Conservation (phyloP, 805 yeast species). For the Priceomyces carsonii region DNA sequence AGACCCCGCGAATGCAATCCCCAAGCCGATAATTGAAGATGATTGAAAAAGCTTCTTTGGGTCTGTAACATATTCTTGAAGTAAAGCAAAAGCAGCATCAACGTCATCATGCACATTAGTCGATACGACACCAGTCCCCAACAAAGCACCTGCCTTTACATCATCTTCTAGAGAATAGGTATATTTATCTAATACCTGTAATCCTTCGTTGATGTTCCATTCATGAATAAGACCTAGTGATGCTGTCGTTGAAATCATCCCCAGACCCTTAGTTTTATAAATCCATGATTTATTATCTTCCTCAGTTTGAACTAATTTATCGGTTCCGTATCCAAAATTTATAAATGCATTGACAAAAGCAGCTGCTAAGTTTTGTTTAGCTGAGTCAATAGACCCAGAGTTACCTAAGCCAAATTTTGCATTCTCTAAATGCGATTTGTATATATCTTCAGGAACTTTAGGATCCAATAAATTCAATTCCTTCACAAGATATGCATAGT, state of each 20-base stretch:
- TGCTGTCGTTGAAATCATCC: constrained; percentile 91
- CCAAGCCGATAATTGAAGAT: constrained; percentile 87
- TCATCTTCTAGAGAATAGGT: constrained; percentile 83
- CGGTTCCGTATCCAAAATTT: constrained; percentile 88
- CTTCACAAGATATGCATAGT: constrained; percentile 75
- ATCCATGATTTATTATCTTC: constrained; percentile 79
- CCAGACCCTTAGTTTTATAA: constrained; percentile 86
- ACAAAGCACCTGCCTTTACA: constrained; percentile 92
- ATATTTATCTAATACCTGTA: constrained; percentile 86
- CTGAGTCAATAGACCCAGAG: constrained; percentile 69
- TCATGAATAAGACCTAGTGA: constrained; percentile 85
- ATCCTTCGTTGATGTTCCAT: constrained; percentile 89
- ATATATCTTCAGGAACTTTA: constrained; percentile 91
- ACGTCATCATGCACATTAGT: constrained; percentile 95
- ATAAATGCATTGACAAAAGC: constrained; percentile 91
- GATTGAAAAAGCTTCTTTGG: constrained; percentile 64
- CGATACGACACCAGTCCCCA: constrained; percentile 92
- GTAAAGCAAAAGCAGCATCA: constrained; percentile 84
- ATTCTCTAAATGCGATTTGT: constrained; percentile 86
- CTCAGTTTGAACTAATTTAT: constrained; percentile 74
- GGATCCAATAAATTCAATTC: constrained; percentile 89
- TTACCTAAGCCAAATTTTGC: constrained; percentile 58
- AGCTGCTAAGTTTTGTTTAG: constrained; percentile 92
- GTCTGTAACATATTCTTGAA: constrained; percentile 79
- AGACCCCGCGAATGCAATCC: constrained; percentile 94